These are phyloP conservation scores for Angomonas ambiguus DNA, from an alignment of 208 protist species.

Conservation along the genomic window DNA sequence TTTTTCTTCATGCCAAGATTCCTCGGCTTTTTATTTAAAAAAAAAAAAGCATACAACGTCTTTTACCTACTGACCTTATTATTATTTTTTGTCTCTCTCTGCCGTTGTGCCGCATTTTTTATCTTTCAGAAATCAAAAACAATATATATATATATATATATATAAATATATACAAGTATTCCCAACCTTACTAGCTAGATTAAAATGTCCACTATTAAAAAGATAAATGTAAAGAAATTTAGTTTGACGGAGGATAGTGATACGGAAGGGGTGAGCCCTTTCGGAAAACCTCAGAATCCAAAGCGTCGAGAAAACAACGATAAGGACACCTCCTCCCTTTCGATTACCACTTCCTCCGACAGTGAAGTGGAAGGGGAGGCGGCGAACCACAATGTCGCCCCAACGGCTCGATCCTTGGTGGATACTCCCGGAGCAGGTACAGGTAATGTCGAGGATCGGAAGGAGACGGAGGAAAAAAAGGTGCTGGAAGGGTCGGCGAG, in stretches of 20 bases:
- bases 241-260: background rate
- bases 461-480: background rate
- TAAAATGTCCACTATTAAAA: background rate
- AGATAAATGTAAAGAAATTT: background rate
- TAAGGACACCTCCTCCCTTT: constrained; percentile 3
- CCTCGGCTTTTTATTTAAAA: background rate
- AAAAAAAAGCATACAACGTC: background rate
- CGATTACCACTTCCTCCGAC: constrained; percentile 1
- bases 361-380: background rate
- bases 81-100: constrained; percentile 6
- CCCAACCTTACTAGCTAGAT: constrained; percentile 7
- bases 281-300: background rate
- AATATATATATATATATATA: constrained; percentile 5
- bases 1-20: background rate
- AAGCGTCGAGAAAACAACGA: background rate
- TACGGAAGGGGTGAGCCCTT: background rate
- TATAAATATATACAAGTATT: constrained; percentile 8
- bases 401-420: no score
- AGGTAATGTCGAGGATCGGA: no score
- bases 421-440: background rate
- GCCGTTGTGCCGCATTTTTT: constrained; percentile 7
- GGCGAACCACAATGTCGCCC: background rate
- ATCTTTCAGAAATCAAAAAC: background rate
- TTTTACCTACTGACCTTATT: constrained; percentile 4
- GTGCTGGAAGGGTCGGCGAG: background rate